A percentile compares a stretch with the other conserved stretches of the same genome.
Evolutionary conservation across 129 eudicot genomes (phyloP).

Genomic region (Dittrichia graveolens): DNA sequence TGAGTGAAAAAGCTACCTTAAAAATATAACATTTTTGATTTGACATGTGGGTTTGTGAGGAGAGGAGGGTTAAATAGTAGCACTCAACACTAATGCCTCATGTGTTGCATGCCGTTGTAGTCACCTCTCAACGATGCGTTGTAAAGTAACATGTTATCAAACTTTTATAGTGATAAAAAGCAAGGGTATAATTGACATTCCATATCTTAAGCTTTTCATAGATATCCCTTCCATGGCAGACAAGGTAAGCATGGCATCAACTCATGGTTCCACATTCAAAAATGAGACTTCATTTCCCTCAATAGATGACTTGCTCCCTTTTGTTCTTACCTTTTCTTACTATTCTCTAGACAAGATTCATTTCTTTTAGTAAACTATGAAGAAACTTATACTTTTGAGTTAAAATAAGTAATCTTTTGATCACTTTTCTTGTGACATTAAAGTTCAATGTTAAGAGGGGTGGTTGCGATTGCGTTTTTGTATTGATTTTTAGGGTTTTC

Average conservation of each 20-base stretch:
- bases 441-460: too few relatives aligned
- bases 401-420: too few relatives aligned
- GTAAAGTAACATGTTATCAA: slow-evolving; percentile 25
- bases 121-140: slow-evolving; percentile 1
- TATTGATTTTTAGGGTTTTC: too few relatives aligned
- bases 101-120: slow-evolving; percentile 18
- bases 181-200: not conserved
- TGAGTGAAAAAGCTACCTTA: too few relatives aligned
- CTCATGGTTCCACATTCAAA: slow-evolving; percentile 4
- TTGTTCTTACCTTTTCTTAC: not conserved
- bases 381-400: too few relatives aligned
- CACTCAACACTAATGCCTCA: not conserved
- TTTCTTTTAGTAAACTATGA: too few relatives aligned
- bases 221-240: slow-evolving; percentile 34
- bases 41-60: too few relatives aligned
- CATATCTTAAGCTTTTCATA: slow-evolving; percentile 11
- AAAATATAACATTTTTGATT: too few relatives aligned
- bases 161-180: slow-evolving; percentile 29
- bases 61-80: too few relatives aligned
- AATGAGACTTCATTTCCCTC: not conserved
- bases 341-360: not conserved
- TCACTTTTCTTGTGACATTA: too few relatives aligned
- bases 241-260: slow-evolving; percentile 36
- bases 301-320: too few relatives aligned
- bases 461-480: too few relatives aligned